A percentile compares a stretch with the other conserved stretches of the same genome.
phyloP scores from a whole-genome alignment of 441 rosid species.

The Brassica hybrid region DNA sequence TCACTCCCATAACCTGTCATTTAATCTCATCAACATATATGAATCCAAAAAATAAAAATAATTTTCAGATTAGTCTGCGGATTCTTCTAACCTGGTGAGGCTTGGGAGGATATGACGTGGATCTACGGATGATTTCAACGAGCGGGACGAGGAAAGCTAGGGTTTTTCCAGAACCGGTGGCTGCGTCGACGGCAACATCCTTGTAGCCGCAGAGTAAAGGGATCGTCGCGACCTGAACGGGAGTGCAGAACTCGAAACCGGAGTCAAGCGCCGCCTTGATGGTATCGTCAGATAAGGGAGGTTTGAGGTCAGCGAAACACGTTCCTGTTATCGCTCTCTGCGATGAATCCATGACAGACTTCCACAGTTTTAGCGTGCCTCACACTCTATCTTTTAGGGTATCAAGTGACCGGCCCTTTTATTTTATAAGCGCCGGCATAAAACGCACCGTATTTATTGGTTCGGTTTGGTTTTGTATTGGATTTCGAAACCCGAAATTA shows the following conservation, averaged over 20 bases:
- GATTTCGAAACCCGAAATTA: too few relatives aligned
- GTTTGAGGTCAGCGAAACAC: neutral
- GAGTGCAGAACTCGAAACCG: neutral
- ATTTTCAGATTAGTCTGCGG: neutral
- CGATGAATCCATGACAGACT: neutral
- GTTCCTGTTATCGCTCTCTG: neutral
- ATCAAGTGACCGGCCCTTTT: too few relatives aligned
- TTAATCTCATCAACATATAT: too few relatives aligned
- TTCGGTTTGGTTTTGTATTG: too few relatives aligned
- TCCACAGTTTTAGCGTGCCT: neutral
- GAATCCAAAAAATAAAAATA: too few relatives aligned
- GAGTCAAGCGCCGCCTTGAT: neutral
- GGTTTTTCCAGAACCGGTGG: constrained; percentile 95
- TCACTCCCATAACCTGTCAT: constrained; percentile 76
- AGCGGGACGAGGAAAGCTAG: constrained; percentile 85
- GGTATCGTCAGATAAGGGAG: neutral
- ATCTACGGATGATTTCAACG: constrained; percentile 77
- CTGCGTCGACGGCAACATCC: constrained; percentile 94
- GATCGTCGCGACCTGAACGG: constrained; percentile 34
- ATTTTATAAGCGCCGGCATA: too few relatives aligned
- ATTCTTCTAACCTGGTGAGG: constrained; percentile 61
- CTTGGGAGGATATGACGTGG: constrained; percentile 62
- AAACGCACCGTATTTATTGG: too few relatives aligned
- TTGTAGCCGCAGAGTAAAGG: constrained; percentile 79
- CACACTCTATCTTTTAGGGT: too few relatives aligned